phyloP scores from a whole-genome alignment of 345 rosid genomes.

The Eutrema heterophyllum region DNA sequence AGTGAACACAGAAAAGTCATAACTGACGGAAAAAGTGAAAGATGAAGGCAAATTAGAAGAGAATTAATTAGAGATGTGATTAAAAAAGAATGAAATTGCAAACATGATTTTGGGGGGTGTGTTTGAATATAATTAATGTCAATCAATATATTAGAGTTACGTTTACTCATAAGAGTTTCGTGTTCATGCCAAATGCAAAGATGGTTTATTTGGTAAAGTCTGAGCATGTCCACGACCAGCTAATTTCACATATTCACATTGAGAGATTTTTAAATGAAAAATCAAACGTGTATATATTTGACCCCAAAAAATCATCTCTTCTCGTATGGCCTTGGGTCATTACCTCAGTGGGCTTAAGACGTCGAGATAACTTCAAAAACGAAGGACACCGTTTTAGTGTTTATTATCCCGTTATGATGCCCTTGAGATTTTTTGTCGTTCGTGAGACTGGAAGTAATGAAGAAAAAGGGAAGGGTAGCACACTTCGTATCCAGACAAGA shows the following conservation, averaged over 20 bases:
- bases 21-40: neutral
- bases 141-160: neutral
- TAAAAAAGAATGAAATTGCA: conserved; percentile 4
- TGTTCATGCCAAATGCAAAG: conserved; percentile 17
- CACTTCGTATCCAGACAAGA: no score
- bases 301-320: no score
- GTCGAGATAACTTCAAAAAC: neutral
- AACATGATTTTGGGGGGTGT: conserved; percentile 18
- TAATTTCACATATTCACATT: neutral
- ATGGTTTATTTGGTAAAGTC: neutral
- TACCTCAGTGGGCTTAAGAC: neutral
- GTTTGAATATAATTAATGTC: neutral
- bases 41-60: conserved; percentile 13
- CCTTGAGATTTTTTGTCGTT: no score
- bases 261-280: neutral
- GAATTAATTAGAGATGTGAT: neutral
- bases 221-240: neutral
- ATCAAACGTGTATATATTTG: no score
- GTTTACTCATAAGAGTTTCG: conserved; percentile 23
- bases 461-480: no score
- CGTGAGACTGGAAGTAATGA: no score
- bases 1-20: conserved; percentile 6
- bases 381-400: neutral
- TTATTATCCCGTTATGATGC: neutral
- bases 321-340: neutral